Evolutionary conservation across 768 basidiomycete genomes (phyloP), one percentile per base, ranked within the genome.

Genomic region (Pleurotus ostreatus): DNA sequence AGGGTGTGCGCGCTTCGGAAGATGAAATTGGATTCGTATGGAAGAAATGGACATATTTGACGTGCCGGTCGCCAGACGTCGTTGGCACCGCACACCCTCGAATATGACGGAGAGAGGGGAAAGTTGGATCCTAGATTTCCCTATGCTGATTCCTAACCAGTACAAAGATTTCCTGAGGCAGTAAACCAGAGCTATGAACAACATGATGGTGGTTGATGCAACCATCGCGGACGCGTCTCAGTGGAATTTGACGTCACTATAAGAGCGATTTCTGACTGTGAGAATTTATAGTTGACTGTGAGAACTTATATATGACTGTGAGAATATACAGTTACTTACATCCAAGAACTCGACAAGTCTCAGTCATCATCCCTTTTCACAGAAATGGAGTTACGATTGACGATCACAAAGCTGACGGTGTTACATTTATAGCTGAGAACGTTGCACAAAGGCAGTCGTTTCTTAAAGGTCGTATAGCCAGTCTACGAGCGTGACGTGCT

Each of bases 1-100:
- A 2, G 71, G 72, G 23, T 63, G 55, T 2, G 64, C 52, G 23
- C 55, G 58, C 3, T 55, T 57, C 8, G 75, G 76, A 7, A 68
- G 38, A 56, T 71, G 66, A 26, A 75, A 57, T n/a, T 37, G 51
- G 49, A 75, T 20, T 49, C 59, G 46, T 2, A 63, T 20, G 16
- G 52, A 56, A 22, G 57, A 16, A 20, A 62, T 57, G n/a, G 63
- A 61, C 23, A 64, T 11, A n/a, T 18, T 22, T 11, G 41, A 44
- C n/a, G 20, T 16, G n/a, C 20, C 20, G 5, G 4, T 44, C 2
- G n/a, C n/a, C n/a, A 44, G n/a, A 44, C n/a, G 20, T 44, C 30
- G 20, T 44, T 44, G 41, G 20, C 41, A 44, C 41, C 41, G 12
- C 5, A 44, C 20, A 2, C 20, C 8, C 41, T 22, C n/a, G n/a